Evolutionary conservation across 768 basidiomycete species (phyloP), one percentile per base, ranked within the genome.

Genomic region (Kwoniella bestiolae): DNA sequence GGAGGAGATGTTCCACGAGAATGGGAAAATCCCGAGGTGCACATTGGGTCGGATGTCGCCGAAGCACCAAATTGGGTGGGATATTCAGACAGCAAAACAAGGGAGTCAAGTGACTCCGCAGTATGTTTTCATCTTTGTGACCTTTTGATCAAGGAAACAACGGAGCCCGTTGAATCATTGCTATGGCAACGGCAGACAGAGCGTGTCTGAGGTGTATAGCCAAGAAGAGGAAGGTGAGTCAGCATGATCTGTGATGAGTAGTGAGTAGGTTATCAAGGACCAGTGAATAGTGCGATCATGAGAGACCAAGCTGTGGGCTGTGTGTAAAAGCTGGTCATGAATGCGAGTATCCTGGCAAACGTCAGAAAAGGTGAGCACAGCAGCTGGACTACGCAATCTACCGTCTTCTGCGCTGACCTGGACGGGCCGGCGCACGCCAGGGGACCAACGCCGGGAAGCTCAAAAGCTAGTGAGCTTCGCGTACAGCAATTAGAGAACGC

Each of bases 401-500:
- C n/a, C n/a, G n/a, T n/a, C n/a, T n/a, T n/a, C n/a, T n/a, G n/a
- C n/a, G n/a, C n/a, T n/a, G n/a, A n/a, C n/a, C n/a, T n/a, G n/a
- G n/a, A n/a, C n/a, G n/a, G n/a, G n/a, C n/a, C n/a, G n/a, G n/a
- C n/a, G n/a, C n/a, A n/a, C n/a, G n/a, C 35, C 5, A 38, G 35
- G 35, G 35, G 35, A 38, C 35, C 35, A 38, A 38, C 35, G 9
- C 11, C 35, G 9, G 35, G 35, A 8, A 38, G 35, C 16, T 38
- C 5, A 5, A 38, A 3, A 38, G 52, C 52, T 6, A 32, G 52
- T 21, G 52, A 53, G 32, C n/a, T 32, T 32, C 52, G 52, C 7
- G 29, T 53, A 18, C 52, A 53, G 21, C 52, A 53, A 26, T 26
- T 53, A n/a, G 52, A 53, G 34, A 53, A 53, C 21, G 52, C 52